Base-by-base conservation (phyloP, 2,329 filamentous ascomycete genomes). In the Lachnellula cervina region DNA sequence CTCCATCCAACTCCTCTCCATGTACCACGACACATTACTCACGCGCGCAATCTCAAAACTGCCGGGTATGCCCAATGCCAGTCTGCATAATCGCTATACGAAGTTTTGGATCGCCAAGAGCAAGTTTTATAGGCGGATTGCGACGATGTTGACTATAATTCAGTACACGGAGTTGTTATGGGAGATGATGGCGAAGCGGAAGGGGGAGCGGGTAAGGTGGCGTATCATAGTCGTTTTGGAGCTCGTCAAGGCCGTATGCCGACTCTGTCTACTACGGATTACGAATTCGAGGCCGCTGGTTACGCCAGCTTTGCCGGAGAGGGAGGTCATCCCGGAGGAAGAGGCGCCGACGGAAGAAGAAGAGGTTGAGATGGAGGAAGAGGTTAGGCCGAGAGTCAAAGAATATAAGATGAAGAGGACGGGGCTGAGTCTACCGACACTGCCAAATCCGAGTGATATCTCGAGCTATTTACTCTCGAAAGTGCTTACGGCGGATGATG, bases 371-470 rank as follows among this genome's bases (percentile, higher is more conserved):
- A 72, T 68, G 14, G 66, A 67, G 28, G 75, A 76, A 53, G 66
- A 75, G 43, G 72, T 76, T 64, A 74, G 76, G 34, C 48, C 58
- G 38, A 57, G 59, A 57, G 66, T 59, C 49, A 79, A 77, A 60
- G 85, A 84, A 62, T 97, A 93, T 89, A 82, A 81, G 14, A 97
- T 99, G 93, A 93, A 93, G n/a, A 81, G 94, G 57, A 99, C 94
- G 0, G 90, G 91, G 37, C 80, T 96, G 64, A 88, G 84, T 25
- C 80, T 99, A 47, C 93, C 94, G 0, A 87, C 84, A 47, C 78
- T 99, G 16, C 94, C 94, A 0, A 86, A 87, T 55, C 82, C 87
- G 1, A 81, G 86, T 51, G 90, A 96, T 64, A 92, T 97, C 57
- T 90, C 89, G 50, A 84, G 83, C 45, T 99, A 96, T 71, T 82